Evolutionary conservation across 1,139 yeast genomes (phyloP), one percentile per base, ranked within the genome.

Genomic region (Lodderomyces elongisporus): DNA sequence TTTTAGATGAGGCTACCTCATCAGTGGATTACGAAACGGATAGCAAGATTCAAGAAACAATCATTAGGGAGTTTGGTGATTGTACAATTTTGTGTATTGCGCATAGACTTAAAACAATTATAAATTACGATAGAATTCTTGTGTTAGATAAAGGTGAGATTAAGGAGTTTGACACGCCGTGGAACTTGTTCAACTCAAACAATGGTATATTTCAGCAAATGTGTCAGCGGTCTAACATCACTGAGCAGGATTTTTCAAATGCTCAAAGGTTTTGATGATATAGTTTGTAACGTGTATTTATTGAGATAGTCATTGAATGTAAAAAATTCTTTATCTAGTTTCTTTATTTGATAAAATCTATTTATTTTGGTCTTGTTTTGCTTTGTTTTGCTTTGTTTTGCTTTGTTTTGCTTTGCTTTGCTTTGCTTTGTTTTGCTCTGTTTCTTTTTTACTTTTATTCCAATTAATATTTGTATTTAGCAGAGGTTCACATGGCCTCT

Each of bases 201-300:
- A 41, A 40, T 15, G 44, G 56, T 32, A 48, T 52, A 20, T 53
- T 81, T 58, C 63, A 71, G 41, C 67, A 69, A 35, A 77, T 81
- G 85, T 81, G 88, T 52, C 65, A 60, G 13, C 67, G 73, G 42
- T 69, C 81, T 4, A 68, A 68, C 32, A 76, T 79, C 25, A 45
- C 46, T 3, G 42, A 35, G 12, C 49, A 45, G 12, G 65, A 60
- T 37, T 58, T 59, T 34, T 14, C 29, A 27, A 23, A 27, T 18
- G n/a, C 17, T 32, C 13, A 33, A 33, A 2, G 8, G 20, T n/a
- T 37, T 37, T 35, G 34, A 32, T 27, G n/a, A n/a, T n/a, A n/a
- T n/a, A n/a, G n/a, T n/a, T n/a, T n/a, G 17, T n/a, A n/a, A n/a
- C n/a, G n/a, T n/a, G n/a, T n/a, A n/a, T n/a, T n/a, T n/a, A n/a